Base-by-base conservation (phyloP, 306 rosid genomes). In the Crotalaria pallida region DNA sequence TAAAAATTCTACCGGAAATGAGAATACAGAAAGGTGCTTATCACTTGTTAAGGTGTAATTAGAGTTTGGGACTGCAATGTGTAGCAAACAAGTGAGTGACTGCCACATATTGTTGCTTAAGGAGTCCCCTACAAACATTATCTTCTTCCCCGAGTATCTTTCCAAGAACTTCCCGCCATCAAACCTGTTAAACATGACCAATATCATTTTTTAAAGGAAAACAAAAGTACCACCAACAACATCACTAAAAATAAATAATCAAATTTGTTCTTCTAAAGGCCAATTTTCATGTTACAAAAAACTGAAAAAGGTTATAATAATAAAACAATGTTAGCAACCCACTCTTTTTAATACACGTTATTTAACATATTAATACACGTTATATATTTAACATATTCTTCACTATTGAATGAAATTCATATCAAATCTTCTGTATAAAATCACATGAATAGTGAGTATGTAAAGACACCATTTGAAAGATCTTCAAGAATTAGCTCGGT, bases 111-210 rank as follows among this genome's bases (percentile, higher is more conserved):
- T 89, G 71, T 82, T 78, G 62, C 92, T 86, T 9, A 86, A 48
- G 27, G 92, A 88, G 50, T 89, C 96, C 17, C 96, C 96, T 45
- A 89, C 96, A 44, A 89, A 73, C 89, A 86, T 53, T 21, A 89
- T 84, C 56, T 79, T 89, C 76, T 86, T 86, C 10, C 88, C 92
- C 60, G 50, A 77, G 71, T 74, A 23, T 71, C 63, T 84, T 78
- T 84, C 80, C 80, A 89, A 63, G 57, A 89, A 78, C 13, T 80
- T 86, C 53, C 5, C 1, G 5, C 92, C 92, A 27, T 86, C 61
- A 48, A 86, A 82, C 70, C 92, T 86, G 69, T 55, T 12, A 8
- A 58, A 43, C 52, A 43, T 12, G 9, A 63, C 60, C 58, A 43
- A 43, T 9, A 4, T 29, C 52, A 34, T 48, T 45, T 9, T n/a